Percentiles rank a stretch among this genome's conserved stretches.
phyloP scores from a whole-genome alignment of 768 basidiomycete genomes.

The Phylloporus scabripes region DNA sequence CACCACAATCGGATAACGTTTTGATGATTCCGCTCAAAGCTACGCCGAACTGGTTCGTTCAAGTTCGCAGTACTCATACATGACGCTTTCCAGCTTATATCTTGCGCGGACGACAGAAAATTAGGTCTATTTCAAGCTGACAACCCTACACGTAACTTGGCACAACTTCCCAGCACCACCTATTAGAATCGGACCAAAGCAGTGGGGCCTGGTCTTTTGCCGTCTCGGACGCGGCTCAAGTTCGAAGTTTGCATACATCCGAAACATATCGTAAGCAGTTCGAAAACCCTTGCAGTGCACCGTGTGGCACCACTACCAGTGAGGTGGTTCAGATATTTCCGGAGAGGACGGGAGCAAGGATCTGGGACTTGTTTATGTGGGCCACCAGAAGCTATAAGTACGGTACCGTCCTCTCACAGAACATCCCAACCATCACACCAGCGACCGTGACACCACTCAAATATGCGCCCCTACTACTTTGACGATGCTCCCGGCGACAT shows the following conservation, averaged over 20 bases:
- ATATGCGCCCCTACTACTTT: constrained; percentile 72
- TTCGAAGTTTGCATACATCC: not conserved
- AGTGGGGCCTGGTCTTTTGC: not conserved
- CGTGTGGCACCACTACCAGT: not conserved
- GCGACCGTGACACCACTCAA: too few species aligned
- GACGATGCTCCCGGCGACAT: constrained; percentile 78
- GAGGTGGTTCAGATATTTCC: not conserved
- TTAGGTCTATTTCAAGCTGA: not conserved
- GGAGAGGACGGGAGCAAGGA: not conserved
- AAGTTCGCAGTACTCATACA: not conserved
- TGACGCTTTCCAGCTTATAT: not conserved
- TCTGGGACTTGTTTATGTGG: not conserved
- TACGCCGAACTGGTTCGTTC: not conserved
- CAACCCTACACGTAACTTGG: not conserved
- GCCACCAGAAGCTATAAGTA: not conserved
- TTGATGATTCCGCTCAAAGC: not conserved
- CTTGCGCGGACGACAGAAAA: too few species aligned
- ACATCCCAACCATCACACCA: not conserved
- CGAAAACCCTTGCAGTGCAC: not conserved
- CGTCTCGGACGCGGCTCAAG: not conserved
- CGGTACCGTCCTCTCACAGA: not conserved
- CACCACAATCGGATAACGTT: not conserved
- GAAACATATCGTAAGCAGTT: not conserved
- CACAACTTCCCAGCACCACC: not conserved
- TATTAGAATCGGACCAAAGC: not conserved